Evolutionary conservation across 768 basidiomycete genomes (phyloP).

Genomic region (Lactarius hatsudake): DNA sequence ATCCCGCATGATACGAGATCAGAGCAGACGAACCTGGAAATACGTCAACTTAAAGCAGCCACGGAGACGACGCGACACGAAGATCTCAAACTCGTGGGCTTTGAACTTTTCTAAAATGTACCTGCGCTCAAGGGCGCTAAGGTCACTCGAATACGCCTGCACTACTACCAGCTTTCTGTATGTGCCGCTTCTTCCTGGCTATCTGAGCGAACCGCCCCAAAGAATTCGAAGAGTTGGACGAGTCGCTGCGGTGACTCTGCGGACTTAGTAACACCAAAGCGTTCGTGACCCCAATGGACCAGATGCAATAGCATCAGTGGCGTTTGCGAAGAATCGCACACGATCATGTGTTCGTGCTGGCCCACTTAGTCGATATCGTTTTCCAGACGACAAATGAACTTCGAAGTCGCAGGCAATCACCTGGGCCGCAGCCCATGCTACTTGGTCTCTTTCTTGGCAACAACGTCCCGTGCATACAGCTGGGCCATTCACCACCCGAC

Average conservation of each 20-base stretch:
- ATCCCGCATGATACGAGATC: no score
- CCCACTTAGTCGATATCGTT: not conserved
- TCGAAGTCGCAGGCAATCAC: conserved; percentile 59
- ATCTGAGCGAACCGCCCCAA: conserved; percentile 51
- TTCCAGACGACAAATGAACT: conserved; percentile 34
- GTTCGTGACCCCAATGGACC: conserved; percentile 61
- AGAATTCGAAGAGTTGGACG: conserved; percentile 76
- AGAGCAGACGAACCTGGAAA: no score
- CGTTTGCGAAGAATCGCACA: conserved; percentile 75
- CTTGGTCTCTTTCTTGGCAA: no score
- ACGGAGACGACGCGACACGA: no score
- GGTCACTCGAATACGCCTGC: conserved; percentile 85
- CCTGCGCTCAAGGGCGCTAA: no score
- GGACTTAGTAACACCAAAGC: conserved; percentile 91
- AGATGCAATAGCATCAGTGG: conserved; percentile 89
- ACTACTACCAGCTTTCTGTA: conserved; percentile 41
- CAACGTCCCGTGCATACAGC: no score
- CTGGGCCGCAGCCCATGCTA: no score
- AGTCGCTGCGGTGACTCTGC: conserved; percentile 86
- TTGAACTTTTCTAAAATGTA: no score
- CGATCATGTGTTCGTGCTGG: conserved; percentile 78
- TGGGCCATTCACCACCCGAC: no score
- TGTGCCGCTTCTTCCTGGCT: conserved; percentile 26
- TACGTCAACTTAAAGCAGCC: no score
- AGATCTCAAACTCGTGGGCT: no score